These are phyloP conservation scores for Pleurotus platypus DNA, from an alignment of 768 basidiomycete species.

Conservation along the genomic window DNA sequence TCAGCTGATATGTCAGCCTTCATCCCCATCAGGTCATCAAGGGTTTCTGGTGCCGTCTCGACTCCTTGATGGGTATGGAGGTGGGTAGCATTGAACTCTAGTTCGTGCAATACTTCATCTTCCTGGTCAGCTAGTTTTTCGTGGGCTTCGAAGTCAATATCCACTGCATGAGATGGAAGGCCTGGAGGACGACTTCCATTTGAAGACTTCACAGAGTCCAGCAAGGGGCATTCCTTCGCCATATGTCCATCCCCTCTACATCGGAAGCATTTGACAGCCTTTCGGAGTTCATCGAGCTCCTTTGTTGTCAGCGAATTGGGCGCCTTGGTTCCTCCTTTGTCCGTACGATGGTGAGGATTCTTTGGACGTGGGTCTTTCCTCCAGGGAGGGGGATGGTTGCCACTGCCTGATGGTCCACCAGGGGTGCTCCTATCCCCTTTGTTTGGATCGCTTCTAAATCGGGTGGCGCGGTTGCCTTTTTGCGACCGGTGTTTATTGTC, in stretches of 20 bases:
- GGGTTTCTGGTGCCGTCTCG: neutral
- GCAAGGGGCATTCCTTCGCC: slow-evolving; percentile 22
- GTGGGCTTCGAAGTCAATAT: neutral
- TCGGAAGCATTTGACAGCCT: slow-evolving; percentile 22
- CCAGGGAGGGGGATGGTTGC: neutral
- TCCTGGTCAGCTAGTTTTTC: neutral
- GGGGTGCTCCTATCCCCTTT: neutral
- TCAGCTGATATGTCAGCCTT: neutral
- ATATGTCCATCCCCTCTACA: slow-evolving; percentile 24
- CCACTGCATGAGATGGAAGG: neutral
- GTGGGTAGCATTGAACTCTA: neutral
- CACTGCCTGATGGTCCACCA: neutral
- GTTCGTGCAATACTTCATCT: neutral
- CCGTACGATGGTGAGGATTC: neutral
- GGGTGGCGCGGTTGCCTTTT: neutral
- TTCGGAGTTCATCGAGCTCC: slow-evolving; percentile 8
- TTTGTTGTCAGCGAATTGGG: slow-evolving; percentile 4
- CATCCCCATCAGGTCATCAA: neutral
- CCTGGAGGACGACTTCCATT: neutral
- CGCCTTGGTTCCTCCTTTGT: neutral
- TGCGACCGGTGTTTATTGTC: neutral
- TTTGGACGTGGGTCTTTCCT: neutral
- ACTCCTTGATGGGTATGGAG: neutral
- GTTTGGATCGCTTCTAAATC: neutral
- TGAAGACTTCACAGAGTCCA: slow-evolving; percentile 8